phyloP scores from a whole-genome alignment of 805 yeast genomes.

The Pichia insulana region DNA sequence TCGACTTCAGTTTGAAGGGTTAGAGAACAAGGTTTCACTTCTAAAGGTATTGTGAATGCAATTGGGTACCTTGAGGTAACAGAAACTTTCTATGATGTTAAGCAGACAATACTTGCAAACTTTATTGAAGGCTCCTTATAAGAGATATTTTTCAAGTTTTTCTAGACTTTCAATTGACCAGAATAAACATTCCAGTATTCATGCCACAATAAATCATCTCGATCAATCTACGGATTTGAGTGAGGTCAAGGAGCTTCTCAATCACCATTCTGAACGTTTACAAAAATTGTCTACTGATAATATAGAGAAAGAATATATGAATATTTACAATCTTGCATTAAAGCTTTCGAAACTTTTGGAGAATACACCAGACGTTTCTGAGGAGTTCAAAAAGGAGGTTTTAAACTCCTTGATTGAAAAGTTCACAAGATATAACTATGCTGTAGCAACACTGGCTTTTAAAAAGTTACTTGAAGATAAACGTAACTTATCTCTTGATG shows the following conservation, averaged over 20 bases:
- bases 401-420: conserved; percentile 20
- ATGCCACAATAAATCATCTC: conserved; percentile 4
- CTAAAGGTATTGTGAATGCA: too few relatives aligned
- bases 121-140: too few relatives aligned
- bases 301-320: conserved; percentile 7
- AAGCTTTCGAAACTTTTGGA: conserved; percentile 10
- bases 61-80: too few relatives aligned
- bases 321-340: conserved; percentile 10
- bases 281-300: not conserved
- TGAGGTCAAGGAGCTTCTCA: conserved; percentile 7
- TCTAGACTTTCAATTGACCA: not conserved
- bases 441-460: conserved; percentile 17
- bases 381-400: conserved; percentile 11
- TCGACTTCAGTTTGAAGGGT: not conserved
- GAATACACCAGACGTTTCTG: conserved; percentile 7
- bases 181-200: conserved; percentile 1
- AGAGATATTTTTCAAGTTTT: not conserved
- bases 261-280: conserved; percentile 10
- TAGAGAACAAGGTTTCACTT: too few relatives aligned
- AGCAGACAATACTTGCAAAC: too few relatives aligned
- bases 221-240: not conserved
- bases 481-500: conserved; percentile 7
- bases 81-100: too few relatives aligned
- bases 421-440: conserved; percentile 22
- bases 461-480: conserved; percentile 5